Conservation (phyloP, 192 early-diverging fungal species). For the Coemansia sp. region DNA sequence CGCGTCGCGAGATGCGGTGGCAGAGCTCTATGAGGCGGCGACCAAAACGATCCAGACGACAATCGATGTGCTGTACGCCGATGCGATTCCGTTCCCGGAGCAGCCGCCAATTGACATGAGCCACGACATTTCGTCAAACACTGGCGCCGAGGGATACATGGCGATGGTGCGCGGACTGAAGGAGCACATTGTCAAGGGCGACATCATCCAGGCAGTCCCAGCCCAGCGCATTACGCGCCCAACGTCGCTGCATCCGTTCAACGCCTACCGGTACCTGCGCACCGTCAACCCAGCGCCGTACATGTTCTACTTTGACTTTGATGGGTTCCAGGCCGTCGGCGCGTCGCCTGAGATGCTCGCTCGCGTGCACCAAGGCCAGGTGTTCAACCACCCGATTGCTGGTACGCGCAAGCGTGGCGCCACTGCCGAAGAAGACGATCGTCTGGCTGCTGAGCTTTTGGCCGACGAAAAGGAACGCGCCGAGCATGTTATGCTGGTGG, state of each 20-base stretch:
- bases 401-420: slow-evolving; percentile 92
- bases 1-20: slow-evolving; percentile 58
- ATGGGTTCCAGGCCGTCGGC: slow-evolving; percentile 92
- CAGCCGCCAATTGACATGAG: slow-evolving; percentile 72
- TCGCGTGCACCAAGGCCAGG: slow-evolving; percentile 79
- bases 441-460: slow-evolving; percentile 83
- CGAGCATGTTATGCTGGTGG: slow-evolving; percentile 99
- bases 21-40: slow-evolving; percentile 69
- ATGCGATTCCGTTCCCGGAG: slow-evolving; percentile 72
- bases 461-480: slow-evolving; percentile 94
- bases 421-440: slow-evolving; percentile 84
- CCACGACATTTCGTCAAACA: slow-evolving; percentile 77
- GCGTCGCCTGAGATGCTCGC: slow-evolving; percentile 98
- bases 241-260: slow-evolving; percentile 94
- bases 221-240: slow-evolving; percentile 84
- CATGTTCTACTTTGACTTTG: slow-evolving; percentile 98
- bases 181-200: slow-evolving; percentile 89
- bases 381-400: slow-evolving; percentile 95
- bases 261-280: slow-evolving; percentile 93
- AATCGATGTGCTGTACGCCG: slow-evolving; percentile 67
- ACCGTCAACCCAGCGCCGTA: slow-evolving; percentile 98
- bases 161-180: slow-evolving; percentile 84
- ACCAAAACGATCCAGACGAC: slow-evolving; percentile 66
- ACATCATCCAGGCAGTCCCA: slow-evolving; percentile 98
- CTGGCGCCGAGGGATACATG: slow-evolving; percentile 89